These are phyloP conservation scores for Botrytis cinerea DNA, from an alignment of 2,329 filamentous ascomycete species.

Conservation along the genomic window DNA sequence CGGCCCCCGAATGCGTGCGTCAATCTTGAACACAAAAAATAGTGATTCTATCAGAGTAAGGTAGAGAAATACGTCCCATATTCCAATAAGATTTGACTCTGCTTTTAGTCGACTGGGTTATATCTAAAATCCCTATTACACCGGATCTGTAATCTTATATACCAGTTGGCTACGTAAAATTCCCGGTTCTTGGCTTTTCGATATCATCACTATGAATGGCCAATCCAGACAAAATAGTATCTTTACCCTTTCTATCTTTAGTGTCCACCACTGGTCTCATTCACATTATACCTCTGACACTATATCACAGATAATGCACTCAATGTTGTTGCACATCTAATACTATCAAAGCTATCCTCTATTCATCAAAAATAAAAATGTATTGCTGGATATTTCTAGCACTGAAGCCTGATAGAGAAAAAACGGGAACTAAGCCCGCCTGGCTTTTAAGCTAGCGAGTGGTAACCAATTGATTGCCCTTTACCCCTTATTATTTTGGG, in stretches of 20 bases:
- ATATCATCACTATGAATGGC: neutral
- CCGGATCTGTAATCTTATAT: neutral
- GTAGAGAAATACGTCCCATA: neutral
- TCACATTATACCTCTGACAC: neutral
- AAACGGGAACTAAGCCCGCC: neutral
- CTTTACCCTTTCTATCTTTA: neutral
- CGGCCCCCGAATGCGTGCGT: fast-evolving
- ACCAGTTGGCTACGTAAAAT: neutral
- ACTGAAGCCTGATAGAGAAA: neutral
- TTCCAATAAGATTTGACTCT: no score
- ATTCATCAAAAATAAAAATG: neutral
- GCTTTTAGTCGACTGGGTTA: neutral
- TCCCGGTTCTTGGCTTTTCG: neutral
- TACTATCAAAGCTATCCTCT: neutral
- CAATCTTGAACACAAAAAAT: neutral
- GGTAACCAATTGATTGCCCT: no score
- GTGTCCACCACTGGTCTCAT: neutral
- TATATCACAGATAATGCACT: fast-evolving
- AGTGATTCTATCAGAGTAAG: neutral
- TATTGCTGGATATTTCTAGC: neutral
- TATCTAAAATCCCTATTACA: neutral
- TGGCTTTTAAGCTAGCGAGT: neutral
- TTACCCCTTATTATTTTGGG: neutral
- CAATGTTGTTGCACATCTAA: neutral
- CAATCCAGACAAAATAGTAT: neutral